Percentiles rank a stretch among this genome's conserved stretches.
Evolutionary conservation across 2,329 filamentous ascomycete species (phyloP).

Genomic region (Grosmannia huntii): DNA sequence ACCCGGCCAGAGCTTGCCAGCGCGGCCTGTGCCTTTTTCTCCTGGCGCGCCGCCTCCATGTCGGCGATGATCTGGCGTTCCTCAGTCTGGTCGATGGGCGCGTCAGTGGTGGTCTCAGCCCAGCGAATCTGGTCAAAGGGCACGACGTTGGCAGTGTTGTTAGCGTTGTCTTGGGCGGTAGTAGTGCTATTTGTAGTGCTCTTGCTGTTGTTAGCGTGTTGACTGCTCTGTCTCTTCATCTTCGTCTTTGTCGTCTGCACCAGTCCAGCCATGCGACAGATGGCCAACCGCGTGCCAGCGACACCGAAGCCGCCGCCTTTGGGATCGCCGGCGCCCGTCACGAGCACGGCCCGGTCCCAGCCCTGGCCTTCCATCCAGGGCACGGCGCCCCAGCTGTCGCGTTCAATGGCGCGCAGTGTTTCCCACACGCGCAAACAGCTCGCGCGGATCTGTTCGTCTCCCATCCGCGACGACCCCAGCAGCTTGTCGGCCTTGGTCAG

Average conservation of each 20-base stretch:
- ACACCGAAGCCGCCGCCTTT: conserved; percentile 18
- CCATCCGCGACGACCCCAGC: conserved; percentile 5
- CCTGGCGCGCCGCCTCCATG: background rate
- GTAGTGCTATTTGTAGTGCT: background rate
- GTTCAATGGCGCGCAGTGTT: conserved; percentile 16
- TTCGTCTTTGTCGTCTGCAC: conserved; percentile 7
- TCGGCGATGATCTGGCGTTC: conserved; percentile 8
- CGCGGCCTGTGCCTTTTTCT: background rate
- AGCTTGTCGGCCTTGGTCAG: conserved; percentile 46
- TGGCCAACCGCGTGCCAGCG: conserved; percentile 19
- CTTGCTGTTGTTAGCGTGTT: background rate
- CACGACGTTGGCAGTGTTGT: conserved; percentile 13
- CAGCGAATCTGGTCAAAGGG: conserved; percentile 21
- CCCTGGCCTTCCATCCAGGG: conserved; percentile 16
- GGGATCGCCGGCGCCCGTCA: conserved; percentile 22
- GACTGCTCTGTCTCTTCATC: too few relatives aligned
- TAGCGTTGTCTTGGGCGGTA: background rate
- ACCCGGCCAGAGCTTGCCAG: background rate
- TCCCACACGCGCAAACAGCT: conserved; percentile 19
- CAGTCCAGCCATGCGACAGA: conserved; percentile 21
- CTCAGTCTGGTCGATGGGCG: conserved; percentile 6
- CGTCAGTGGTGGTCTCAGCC: conserved; percentile 4
- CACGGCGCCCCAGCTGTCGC: conserved; percentile 5
- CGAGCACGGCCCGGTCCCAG: conserved; percentile 20
- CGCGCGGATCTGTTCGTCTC: conserved; percentile 9